Evolutionary conservation across 2,329 filamentous ascomycete genomes (phyloP).

Genomic region (Diplodia corticola): DNA sequence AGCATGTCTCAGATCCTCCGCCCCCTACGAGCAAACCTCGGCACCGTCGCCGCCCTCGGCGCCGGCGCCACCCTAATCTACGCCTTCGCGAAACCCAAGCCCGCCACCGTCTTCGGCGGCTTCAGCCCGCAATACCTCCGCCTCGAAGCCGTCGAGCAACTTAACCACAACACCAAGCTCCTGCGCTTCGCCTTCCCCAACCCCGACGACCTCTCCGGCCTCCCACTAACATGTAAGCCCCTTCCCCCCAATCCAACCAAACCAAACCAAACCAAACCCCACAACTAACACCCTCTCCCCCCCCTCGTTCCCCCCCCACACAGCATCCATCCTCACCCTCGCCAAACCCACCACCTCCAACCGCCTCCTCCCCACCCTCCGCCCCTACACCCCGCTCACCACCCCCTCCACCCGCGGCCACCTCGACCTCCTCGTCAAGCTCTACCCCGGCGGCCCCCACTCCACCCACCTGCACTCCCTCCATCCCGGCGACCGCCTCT

Average conservation of each 20-base stretch:
- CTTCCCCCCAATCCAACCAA: no score
- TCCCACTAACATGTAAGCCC: constrained; percentile 48
- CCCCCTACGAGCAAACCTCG: not conserved
- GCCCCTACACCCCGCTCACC: constrained; percentile 68
- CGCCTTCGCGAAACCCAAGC: not conserved
- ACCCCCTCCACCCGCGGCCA: constrained; percentile 55
- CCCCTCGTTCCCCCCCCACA: no score
- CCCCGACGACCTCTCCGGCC: constrained; percentile 8
- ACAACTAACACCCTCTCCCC: no score
- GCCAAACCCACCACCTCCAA: constrained; percentile 59
- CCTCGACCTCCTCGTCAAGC: constrained; percentile 67
- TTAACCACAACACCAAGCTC: constrained; percentile 24
- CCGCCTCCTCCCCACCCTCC: constrained; percentile 57
- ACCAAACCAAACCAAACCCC: no score
- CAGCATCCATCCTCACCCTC: constrained; percentile 60
- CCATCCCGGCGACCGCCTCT: constrained; percentile 60
- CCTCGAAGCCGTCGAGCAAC: constrained; percentile 18
- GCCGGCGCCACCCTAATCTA: constrained; percentile 3
- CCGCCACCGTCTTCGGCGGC: constrained; percentile 1
- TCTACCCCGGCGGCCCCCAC: constrained; percentile 65
- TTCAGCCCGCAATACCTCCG: constrained; percentile 15
- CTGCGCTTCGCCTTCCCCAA: constrained; percentile 24
- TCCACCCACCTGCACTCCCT: constrained; percentile 68
- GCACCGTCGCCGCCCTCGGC: not conserved
- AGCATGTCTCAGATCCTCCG: not conserved